Evolutionary conservation across 345 rosid species (phyloP).

Genomic region (Cardiospermum halicacabum): DNA sequence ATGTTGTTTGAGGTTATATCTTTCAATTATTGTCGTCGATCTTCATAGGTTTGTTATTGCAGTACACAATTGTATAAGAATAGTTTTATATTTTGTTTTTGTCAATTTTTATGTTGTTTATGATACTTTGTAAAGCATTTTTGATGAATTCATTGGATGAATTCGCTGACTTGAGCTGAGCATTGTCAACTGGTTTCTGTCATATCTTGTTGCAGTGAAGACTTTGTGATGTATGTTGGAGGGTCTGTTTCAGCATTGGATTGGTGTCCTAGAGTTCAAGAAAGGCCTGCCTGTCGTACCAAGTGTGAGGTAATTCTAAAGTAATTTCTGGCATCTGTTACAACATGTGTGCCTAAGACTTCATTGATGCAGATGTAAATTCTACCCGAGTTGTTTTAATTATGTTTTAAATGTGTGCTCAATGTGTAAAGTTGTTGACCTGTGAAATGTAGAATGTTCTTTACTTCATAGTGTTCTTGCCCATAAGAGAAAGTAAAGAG

Average conservation of each 20-base stretch:
- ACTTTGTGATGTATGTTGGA: conserved; percentile 74
- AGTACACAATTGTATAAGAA: too few relatives aligned
- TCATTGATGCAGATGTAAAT: background rate
- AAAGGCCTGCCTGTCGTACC: conserved; percentile 33
- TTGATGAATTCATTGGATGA: background rate
- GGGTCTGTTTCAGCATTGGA: conserved; percentile 92
- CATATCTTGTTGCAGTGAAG: conserved; percentile 56
- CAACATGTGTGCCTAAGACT: background rate
- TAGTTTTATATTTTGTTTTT: too few relatives aligned
- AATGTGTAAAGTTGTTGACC: background rate
- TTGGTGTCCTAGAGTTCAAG: conserved; percentile 79
- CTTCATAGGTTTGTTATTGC: background rate
- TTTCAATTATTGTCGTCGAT: too few relatives aligned
- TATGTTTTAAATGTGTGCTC: background rate
- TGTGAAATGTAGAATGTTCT: background rate
- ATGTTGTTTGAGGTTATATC: too few relatives aligned
- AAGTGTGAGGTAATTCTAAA: conserved; percentile 60
- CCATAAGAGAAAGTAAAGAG: background rate
- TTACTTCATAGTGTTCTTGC: background rate
- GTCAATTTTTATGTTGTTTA: conserved; percentile 1
- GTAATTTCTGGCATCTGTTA: background rate
- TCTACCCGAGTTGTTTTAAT: background rate
- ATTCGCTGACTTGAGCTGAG: background rate
- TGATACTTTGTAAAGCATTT: too few relatives aligned
- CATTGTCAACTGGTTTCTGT: background rate